Conservation (phyloP, 305 asterid genomes). For the Solanum hybrid region DNA sequence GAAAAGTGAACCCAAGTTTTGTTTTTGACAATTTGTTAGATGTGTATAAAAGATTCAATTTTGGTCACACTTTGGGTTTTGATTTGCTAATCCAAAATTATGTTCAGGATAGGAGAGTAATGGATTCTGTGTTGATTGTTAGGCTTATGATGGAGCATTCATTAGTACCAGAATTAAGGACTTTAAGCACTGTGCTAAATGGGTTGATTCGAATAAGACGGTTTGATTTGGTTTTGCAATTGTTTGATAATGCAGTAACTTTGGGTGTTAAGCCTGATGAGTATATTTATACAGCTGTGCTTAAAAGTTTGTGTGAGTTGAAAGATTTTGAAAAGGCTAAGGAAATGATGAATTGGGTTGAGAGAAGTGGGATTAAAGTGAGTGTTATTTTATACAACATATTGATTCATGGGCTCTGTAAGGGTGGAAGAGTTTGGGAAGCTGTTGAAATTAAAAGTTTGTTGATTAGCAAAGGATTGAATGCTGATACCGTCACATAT, state of each 20-base stretch:
- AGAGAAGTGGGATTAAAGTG: constrained; percentile 31
- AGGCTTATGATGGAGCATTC: constrained; percentile 52
- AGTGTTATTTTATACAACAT: constrained; percentile 62
- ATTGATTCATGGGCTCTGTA: constrained; percentile 76
- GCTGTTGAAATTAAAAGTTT: constrained; percentile 57
- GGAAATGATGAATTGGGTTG: constrained; percentile 43
- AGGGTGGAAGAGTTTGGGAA: constrained; percentile 48
- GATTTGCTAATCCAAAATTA: constrained; percentile 63
- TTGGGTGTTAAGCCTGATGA: constrained; percentile 38
- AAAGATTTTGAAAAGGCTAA: too few relatives aligned
- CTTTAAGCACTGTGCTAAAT: constrained; percentile 55
- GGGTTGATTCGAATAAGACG: constrained; percentile 51
- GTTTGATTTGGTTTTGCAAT: constrained; percentile 44
- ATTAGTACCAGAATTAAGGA: constrained; percentile 70
- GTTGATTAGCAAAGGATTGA: constrained; percentile 38
- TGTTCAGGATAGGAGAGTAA: constrained; percentile 44
- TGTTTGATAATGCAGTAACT: constrained; percentile 43
- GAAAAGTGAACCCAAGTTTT: constrained; percentile 27
- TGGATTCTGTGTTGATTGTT: constrained; percentile 54
- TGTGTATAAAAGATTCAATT: constrained; percentile 34
- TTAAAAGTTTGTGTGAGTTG: too few relatives aligned
- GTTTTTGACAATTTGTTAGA: constrained; percentile 39
- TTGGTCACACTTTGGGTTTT: constrained; percentile 51
- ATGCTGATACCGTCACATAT: constrained; percentile 61
- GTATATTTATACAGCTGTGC: constrained; percentile 13